Evolutionary conservation across 2,329 filamentous ascomycete genomes (phyloP).

Genomic region (Rachicladosporium sp.): DNA sequence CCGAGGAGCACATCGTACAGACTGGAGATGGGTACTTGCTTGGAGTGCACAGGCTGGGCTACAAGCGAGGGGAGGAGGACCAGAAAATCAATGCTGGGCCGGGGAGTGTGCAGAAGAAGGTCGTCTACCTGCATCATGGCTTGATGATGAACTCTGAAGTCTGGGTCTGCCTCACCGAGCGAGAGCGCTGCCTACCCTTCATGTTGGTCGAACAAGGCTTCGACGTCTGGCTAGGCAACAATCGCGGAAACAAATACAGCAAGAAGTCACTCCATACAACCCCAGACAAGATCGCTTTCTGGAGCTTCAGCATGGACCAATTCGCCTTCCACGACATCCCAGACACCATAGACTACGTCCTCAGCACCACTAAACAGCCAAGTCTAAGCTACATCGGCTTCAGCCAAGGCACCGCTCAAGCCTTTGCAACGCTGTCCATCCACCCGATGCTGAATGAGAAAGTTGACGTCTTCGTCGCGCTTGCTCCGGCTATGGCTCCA

Average conservation of each 20-base stretch:
- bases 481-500: slow-evolving; percentile 93
- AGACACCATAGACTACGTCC: slow-evolving; percentile 82
- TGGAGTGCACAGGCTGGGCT: slow-evolving; percentile 80
- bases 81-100: slow-evolving; percentile 60
- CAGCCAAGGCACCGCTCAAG: slow-evolving; percentile 91
- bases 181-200: slow-evolving; percentile 76
- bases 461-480: slow-evolving; percentile 88
- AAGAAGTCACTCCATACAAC: slow-evolving; percentile 61
- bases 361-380: slow-evolving; percentile 67
- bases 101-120: slow-evolving; percentile 61
- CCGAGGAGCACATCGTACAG: slow-evolving; percentile 92
- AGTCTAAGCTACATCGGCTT: slow-evolving; percentile 95
- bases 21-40: slow-evolving; percentile 89
- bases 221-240: slow-evolving; percentile 97
- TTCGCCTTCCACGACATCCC: slow-evolving; percentile 98
- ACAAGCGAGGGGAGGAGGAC: slow-evolving; percentile 70
- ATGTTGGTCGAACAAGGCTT: slow-evolving; percentile 80
- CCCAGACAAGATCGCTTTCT: slow-evolving; percentile 49
- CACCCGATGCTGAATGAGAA: slow-evolving; percentile 86
- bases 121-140: slow-evolving; percentile 90
- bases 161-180: slow-evolving; percentile 86
- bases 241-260: slow-evolving; percentile 96
- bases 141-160: slow-evolving; percentile 98
- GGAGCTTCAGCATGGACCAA: slow-evolving; percentile 97
- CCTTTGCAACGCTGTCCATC: slow-evolving; percentile 84